Conservation (phyloP, 2,329 filamentous ascomycete genomes). For the Trichoderma sp. region DNA sequence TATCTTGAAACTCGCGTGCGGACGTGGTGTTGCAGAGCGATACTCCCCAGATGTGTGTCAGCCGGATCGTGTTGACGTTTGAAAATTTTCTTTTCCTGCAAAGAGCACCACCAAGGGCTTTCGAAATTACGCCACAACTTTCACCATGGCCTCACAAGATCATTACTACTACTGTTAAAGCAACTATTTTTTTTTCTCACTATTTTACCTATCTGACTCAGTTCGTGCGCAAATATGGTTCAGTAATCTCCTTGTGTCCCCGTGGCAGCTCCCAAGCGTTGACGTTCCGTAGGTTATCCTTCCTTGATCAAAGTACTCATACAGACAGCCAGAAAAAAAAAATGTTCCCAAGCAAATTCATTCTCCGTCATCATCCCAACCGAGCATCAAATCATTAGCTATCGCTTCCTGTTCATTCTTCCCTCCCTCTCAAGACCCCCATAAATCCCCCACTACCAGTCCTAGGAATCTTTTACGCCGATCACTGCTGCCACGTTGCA, state of each 20-base stretch:
- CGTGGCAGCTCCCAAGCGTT: slow-evolving; percentile 1
- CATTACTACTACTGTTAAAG: slow-evolving; percentile 7
- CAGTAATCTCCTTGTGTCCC: neutral
- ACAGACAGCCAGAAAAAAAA: neutral
- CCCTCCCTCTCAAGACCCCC: neutral
- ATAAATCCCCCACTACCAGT: neutral
- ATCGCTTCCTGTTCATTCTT: neutral
- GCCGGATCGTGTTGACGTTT: neutral
- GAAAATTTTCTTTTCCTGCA: neutral
- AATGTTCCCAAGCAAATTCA: neutral
- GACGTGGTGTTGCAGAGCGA: neutral
- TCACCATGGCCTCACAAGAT: neutral
- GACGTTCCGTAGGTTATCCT: neutral
- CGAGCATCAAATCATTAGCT: neutral
- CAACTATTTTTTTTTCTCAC: neutral
- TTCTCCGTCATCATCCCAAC: neutral
- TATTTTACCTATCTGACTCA: slow-evolving; percentile 15
- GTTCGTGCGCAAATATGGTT: slow-evolving; percentile 1
- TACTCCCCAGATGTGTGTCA: neutral
- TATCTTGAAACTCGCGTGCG: neutral
- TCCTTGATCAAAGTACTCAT: neutral
- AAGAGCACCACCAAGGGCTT: neutral
- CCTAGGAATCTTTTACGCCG: neutral
- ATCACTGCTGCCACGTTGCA: slow-evolving; percentile 5
- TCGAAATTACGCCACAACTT: neutral